These are phyloP conservation scores for Leonotis leonurus DNA, from an alignment of 257 asterid species.

Conservation along the genomic window DNA sequence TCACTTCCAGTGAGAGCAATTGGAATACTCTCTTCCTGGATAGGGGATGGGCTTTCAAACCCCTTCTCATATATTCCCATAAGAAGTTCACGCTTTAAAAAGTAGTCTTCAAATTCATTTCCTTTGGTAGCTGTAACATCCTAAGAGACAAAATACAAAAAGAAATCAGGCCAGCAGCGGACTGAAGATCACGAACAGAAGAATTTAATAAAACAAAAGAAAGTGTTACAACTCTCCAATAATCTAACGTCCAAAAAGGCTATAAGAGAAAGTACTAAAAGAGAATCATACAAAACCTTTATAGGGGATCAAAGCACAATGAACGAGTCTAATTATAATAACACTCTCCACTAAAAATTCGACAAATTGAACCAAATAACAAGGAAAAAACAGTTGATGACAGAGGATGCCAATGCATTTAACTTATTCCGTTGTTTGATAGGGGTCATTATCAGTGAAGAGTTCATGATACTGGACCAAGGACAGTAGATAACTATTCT, in stretches of 20 bases:
- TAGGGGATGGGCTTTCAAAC: slow-evolving; percentile 88
- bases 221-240: not conserved
- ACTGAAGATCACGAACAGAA: not conserved
- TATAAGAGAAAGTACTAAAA: not conserved
- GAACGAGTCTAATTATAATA: not conserved
- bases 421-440: too few relatives aligned
- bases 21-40: slow-evolving; percentile 95
- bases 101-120: slow-evolving; percentile 85
- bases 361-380: not conserved
- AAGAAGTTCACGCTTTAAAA: slow-evolving; percentile 78
- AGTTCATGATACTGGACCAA: too few relatives aligned
- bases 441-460: too few relatives aligned
- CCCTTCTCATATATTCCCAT: slow-evolving; percentile 98
- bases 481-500: too few relatives aligned
- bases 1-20: slow-evolving; percentile 89
- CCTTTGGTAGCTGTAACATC: slow-evolving; percentile 95
- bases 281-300: not conserved
- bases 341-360: not conserved
- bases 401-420: not conserved
- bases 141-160: slow-evolving; percentile 29
- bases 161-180: slow-evolving; percentile 5
- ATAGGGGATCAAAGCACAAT: not conserved
- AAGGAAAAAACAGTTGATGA: not conserved
- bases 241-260: not conserved
- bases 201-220: not conserved